A percentile compares a stretch with the other conserved stretches of the same genome.
phyloP scores from a whole-genome alignment of 2,329 filamentous ascomycete species.

The Trichoderma citrinoviride region DNA sequence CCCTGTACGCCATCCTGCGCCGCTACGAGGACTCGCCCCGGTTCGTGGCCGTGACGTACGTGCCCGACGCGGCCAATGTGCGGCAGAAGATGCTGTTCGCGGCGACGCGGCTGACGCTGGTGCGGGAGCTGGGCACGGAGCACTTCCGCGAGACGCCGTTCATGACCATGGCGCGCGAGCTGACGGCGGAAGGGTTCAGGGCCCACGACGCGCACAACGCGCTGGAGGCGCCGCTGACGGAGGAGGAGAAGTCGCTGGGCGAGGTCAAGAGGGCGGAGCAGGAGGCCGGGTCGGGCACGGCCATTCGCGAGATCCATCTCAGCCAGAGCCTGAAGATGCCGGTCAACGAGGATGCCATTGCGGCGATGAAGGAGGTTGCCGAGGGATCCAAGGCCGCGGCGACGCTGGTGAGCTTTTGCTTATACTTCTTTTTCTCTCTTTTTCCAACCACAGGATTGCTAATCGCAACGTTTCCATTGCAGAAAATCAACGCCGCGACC shows the following conservation, averaged over 20 bases:
- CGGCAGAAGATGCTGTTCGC: slow-evolving; percentile 87
- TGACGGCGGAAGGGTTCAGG: slow-evolving; percentile 67
- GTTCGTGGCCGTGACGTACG: slow-evolving; percentile 72
- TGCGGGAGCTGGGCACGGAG: slow-evolving; percentile 74
- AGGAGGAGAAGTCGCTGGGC: slow-evolving; percentile 70
- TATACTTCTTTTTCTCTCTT: background rate
- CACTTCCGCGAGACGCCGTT: slow-evolving; percentile 76
- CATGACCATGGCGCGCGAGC: slow-evolving; percentile 65
- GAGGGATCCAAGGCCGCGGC: slow-evolving; percentile 54
- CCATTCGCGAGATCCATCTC: slow-evolving; percentile 56
- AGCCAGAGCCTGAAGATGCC: slow-evolving; percentile 58
- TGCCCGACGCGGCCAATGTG: slow-evolving; percentile 74
- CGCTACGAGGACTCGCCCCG: slow-evolving; percentile 56
- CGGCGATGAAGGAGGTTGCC: slow-evolving; percentile 59
- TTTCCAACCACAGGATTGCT: background rate
- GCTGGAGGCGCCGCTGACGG: slow-evolving; percentile 68
- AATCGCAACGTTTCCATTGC: background rate
- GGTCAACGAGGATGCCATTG: slow-evolving; percentile 60
- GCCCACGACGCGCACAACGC: slow-evolving; percentile 67
- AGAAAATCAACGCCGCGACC: slow-evolving; percentile 70
- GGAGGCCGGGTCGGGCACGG: slow-evolving; percentile 68
- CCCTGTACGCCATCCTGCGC: slow-evolving; percentile 73
- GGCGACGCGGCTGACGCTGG: slow-evolving; percentile 69
- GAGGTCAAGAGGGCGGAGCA: slow-evolving; percentile 74
- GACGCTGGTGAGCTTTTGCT: slow-evolving; percentile 57